Evolutionary conservation across 2,329 filamentous ascomycete species (phyloP).

Genomic region (Aspergillus hortae): DNA sequence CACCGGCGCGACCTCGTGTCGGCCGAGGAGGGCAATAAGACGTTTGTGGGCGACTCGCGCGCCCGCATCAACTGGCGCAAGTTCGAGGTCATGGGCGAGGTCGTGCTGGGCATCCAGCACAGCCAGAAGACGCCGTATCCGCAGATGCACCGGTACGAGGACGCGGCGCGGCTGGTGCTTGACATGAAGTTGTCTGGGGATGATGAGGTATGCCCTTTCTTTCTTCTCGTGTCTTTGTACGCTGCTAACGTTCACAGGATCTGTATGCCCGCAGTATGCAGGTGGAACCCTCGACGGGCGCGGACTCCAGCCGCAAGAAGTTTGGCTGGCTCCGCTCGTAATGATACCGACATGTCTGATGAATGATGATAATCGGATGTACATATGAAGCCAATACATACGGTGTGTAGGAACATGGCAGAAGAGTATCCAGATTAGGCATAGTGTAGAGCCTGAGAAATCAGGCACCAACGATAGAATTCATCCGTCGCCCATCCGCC

Average conservation of each 20-base stretch:
- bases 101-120: constrained; percentile 83
- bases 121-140: constrained; percentile 83
- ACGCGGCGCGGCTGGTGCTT: constrained; percentile 70
- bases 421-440: neutral
- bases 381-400: constrained; percentile 11
- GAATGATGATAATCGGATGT: constrained; percentile 20
- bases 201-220: constrained; percentile 67
- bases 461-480: neutral
- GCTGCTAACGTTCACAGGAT: constrained; percentile 41
- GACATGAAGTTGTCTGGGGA: constrained; percentile 79
- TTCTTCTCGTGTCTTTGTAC: neutral
- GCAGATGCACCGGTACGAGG: constrained; percentile 65
- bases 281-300: constrained; percentile 46
- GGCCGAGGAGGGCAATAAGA: constrained; percentile 87
- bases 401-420: no score
- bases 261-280: constrained; percentile 58
- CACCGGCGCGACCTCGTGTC: constrained; percentile 86
- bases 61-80: constrained; percentile 95
- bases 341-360: constrained; percentile 13
- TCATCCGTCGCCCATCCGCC: neutral
- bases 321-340: constrained; percentile 42
- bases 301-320: constrained; percentile 38
- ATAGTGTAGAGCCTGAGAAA: neutral
- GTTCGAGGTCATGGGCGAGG: constrained; percentile 92
- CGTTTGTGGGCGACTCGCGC: constrained; percentile 70